Conservation (phyloP, 176 grass and related monocot genomes). For the Bonia amplexicaulis region DNA sequence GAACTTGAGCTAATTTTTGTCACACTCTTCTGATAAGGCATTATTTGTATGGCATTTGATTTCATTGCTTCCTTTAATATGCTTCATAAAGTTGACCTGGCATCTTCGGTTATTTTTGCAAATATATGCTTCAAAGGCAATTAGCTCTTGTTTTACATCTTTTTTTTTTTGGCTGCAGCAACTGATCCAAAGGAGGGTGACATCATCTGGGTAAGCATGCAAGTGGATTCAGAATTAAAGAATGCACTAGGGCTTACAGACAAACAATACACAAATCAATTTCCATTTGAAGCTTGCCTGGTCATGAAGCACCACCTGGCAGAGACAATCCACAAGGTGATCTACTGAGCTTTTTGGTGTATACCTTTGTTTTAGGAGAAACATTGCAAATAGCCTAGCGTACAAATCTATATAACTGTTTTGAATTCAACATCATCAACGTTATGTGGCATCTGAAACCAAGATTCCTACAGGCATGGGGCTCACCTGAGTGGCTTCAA, state of each 20-base stretch:
- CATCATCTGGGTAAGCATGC: constrained; percentile 88
- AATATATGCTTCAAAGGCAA: neutral
- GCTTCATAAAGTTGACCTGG: neutral
- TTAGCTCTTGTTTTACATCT: neutral
- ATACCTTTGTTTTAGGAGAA: neutral
- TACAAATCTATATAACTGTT: neutral
- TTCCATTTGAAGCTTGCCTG: constrained; percentile 93
- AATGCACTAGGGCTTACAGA: constrained; percentile 66
- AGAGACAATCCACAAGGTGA: constrained; percentile 79
- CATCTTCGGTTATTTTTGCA: neutral
- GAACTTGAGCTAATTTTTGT: neutral
- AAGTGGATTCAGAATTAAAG: constrained; percentile 87
- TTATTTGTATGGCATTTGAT: neutral
- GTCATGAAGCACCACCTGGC: constrained; percentile 98
- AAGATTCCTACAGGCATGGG: constrained; percentile 69
- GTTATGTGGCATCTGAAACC: constrained; percentile 12
- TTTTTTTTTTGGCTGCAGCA: constrained; percentile 42
- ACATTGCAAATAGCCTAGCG: neutral
- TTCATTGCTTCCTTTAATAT: neutral
- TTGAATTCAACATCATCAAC: constrained; percentile 9
- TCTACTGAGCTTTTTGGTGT: neutral
- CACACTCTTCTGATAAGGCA: neutral
- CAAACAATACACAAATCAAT: constrained; percentile 83
- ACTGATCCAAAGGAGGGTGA: constrained; percentile 79
- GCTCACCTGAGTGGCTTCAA: constrained; percentile 92